phyloP scores from a whole-genome alignment of 257 asterid genomes.

The Solanum ahanhuiri region DNA sequence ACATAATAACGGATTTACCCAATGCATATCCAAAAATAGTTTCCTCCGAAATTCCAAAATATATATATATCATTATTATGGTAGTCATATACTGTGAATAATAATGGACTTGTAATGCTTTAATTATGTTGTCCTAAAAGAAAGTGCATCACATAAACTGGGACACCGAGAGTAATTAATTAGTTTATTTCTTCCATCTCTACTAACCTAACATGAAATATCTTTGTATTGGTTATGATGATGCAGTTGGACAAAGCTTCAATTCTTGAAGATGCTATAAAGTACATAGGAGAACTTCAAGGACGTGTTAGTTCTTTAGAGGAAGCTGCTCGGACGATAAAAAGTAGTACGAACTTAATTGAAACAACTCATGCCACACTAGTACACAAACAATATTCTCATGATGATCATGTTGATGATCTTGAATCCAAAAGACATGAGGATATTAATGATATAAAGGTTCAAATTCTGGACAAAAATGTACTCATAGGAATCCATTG shows the following conservation, averaged over 20 bases:
- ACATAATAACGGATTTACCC: too few relatives aligned
- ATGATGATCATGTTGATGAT: not conserved
- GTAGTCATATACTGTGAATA: not conserved
- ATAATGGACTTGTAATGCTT: not conserved
- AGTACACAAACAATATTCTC: not conserved
- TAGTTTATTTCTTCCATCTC: not conserved
- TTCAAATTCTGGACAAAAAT: not conserved
- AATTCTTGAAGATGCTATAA: not conserved
- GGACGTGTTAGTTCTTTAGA: not conserved
- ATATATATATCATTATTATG: too few relatives aligned
- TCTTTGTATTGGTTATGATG: not conserved
- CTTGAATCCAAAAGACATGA: not conserved
- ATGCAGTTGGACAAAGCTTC: slow-evolving; percentile 2
- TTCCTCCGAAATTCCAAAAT: not conserved
- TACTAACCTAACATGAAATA: not conserved
- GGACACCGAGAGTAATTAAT: not conserved
- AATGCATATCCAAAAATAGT: too few relatives aligned
- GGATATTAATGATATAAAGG: not conserved
- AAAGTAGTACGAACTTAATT: not conserved
- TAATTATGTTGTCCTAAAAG: not conserved
- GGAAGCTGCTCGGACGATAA: not conserved
- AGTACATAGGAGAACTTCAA: not conserved
- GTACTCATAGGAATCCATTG: not conserved
- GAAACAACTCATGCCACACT: not conserved
- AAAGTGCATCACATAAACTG: not conserved